These are phyloP conservation scores for Phytophthora sp. DNA, from an alignment of 352 stramenopile species.

Conservation along the genomic window DNA sequence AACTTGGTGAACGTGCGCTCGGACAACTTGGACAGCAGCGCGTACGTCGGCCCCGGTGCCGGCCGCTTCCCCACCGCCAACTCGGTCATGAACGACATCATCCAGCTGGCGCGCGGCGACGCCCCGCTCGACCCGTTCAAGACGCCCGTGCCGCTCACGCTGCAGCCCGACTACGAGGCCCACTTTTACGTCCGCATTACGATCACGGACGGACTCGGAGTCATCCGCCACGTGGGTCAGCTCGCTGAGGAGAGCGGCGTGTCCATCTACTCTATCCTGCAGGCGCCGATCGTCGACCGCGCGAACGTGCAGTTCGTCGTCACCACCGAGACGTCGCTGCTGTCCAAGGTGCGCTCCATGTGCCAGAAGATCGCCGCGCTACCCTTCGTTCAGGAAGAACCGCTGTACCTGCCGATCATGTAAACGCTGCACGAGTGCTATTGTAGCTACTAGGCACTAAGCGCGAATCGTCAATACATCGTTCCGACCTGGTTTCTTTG, in stretches of 20 bases:
- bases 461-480: constrained; percentile 19
- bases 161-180: constrained; percentile 93
- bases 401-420: constrained; percentile 84
- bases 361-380: constrained; percentile 89
- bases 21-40: constrained; percentile 90
- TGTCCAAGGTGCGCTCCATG: constrained; percentile 91
- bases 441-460: constrained; percentile 14
- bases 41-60: constrained; percentile 93
- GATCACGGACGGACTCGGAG: constrained; percentile 93
- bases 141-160: constrained; percentile 46
- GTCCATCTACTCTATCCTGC: constrained; percentile 97
- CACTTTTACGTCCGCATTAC: constrained; percentile 96
- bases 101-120: constrained; percentile 91
- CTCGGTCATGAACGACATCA: constrained; percentile 95
- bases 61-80: constrained; percentile 97
- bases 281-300: constrained; percentile 94
- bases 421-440: constrained; percentile 25
- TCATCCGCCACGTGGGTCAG: constrained; percentile 95
- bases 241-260: constrained; percentile 95
- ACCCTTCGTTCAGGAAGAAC: constrained; percentile 85
- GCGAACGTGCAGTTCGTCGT: constrained; percentile 96
- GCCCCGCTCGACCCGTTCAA: constrained; percentile 89
- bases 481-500: not conserved
- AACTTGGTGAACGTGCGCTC: constrained; percentile 94
- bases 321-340: constrained; percentile 92